Percentiles rank a stretch among this genome's conserved stretches.
Conservation (phyloP, 2,329 filamentous ascomycete genomes). For the Bretziella fagacearum region DNA sequence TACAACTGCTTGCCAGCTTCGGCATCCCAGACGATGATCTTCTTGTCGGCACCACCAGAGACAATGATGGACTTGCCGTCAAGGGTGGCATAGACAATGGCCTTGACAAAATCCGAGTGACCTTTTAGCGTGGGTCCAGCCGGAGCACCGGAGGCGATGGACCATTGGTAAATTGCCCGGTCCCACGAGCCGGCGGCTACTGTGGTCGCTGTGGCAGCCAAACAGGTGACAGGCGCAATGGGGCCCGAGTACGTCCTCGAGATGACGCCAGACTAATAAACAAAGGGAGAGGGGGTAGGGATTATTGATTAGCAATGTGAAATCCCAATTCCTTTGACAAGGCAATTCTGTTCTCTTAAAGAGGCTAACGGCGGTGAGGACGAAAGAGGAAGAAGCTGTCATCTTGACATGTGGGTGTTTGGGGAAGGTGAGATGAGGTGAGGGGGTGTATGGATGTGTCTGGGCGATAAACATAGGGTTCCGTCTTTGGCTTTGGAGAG, state of each 20-base stretch:
- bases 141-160: slow-evolving; percentile 35
- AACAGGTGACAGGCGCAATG: slow-evolving; percentile 59
- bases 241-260: slow-evolving; percentile 48
- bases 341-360: not conserved
- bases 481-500: too few species aligned
- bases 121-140: slow-evolving; percentile 48
- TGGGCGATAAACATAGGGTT: too few species aligned
- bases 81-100: slow-evolving; percentile 46
- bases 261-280: slow-evolving; percentile 4
- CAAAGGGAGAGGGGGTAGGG: not conserved
- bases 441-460: too few species aligned
- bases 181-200: slow-evolving; percentile 91
- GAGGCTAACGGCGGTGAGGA: not conserved
- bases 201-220: slow-evolving; percentile 46
- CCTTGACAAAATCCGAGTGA: slow-evolving; percentile 84
- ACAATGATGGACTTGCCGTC: slow-evolving; percentile 46
- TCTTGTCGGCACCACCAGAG: slow-evolving; percentile 61
- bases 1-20: slow-evolving; percentile 51
- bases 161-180: slow-evolving; percentile 78
- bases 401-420: too few species aligned
- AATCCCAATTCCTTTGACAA: not conserved
- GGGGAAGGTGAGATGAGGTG: too few species aligned
- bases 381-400: not conserved
- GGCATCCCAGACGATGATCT: slow-evolving; percentile 71
- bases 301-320: not conserved